Evolutionary conservation across 805 yeast species (phyloP), one percentile per base, ranked within the genome.

Genomic region (Ogataea sp.): DNA sequence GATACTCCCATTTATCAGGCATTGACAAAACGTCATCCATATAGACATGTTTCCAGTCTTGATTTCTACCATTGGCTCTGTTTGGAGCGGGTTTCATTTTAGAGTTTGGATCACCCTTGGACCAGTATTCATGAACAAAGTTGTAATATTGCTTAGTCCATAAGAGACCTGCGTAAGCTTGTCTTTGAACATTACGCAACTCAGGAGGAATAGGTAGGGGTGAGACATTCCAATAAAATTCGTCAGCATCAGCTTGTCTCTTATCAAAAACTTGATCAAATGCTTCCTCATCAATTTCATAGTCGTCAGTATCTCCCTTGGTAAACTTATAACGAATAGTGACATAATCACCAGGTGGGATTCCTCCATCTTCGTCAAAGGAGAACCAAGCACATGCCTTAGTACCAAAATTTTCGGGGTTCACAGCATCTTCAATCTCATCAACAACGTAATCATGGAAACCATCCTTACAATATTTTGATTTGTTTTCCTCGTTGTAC

Each of bases 1-100:
- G 96, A 60, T 88, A 88, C 61, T 88, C 97, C 86, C 95, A 88
- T 58, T 87, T 89, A 57, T 88, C 97, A 2, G 96, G 96, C 68
- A 88, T 72, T 1, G 95, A 84, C 50, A 88, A 68, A 36, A 88
- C 73, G 59, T 88, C 96, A 55, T 86, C 90, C 52, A 84, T 82
- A 62, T 86, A 86, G 58, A 88, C 66, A 59, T 88, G 94, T 51
- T 75, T 76, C 97, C 97, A 88, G 40, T 84, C 88, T 52, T 75
- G 71, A 62, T 88, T 88, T 59, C 97, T 71, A n/a, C 90, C 85
- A 53, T 81, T 77, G 23, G 89, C 90, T 48, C 97, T 67, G 51
- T 88, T 78, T 10, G 73, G 71, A 2, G 89, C 82, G 1, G 96
- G 95, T n/a, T 79, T 76, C 32, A 83, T 73, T 7, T 78, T 78